These are phyloP conservation scores for Candida xyloterini DNA, from an alignment of 805 yeast species.

Conservation along the genomic window DNA sequence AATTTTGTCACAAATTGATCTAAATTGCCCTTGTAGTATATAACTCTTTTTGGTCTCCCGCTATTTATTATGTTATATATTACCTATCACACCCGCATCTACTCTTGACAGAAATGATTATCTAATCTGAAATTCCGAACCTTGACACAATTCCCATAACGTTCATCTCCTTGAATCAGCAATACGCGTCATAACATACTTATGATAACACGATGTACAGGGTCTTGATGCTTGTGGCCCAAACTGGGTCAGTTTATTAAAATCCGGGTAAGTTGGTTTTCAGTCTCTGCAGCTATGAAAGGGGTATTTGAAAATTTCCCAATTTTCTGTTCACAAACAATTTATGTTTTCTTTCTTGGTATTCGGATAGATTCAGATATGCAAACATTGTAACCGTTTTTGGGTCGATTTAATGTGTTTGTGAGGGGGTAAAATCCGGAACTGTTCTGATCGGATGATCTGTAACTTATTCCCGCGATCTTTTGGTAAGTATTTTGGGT, in stretches of 20 bases:
- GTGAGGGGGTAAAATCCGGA: too few relatives aligned
- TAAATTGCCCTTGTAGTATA: slow-evolving; percentile 1
- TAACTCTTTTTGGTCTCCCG: slow-evolving; percentile 2
- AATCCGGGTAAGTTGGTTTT: background rate
- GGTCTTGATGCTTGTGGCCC: background rate
- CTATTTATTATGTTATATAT: background rate
- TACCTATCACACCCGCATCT: background rate
- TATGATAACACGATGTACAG: background rate
- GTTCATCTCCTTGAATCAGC: background rate
- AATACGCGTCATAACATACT: background rate
- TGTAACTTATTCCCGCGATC: too few relatives aligned
- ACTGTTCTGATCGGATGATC: background rate
- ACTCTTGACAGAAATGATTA: slow-evolving; percentile 1
- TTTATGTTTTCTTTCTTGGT: slow-evolving; percentile 1
- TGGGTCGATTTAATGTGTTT: background rate
- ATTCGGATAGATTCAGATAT: background rate
- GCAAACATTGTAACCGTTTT: background rate
- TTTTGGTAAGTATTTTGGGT: too few relatives aligned
- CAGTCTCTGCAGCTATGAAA: background rate
- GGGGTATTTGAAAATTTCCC: background rate
- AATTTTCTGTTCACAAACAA: background rate
- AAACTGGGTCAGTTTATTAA: too few relatives aligned
- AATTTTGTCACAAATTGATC: background rate
- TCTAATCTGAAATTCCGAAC: background rate
- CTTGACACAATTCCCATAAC: background rate